Evolutionary conservation across 2,329 filamentous ascomycete species (phyloP), one percentile per base, ranked within the genome.

Genomic region (Penicillium sp.): DNA sequence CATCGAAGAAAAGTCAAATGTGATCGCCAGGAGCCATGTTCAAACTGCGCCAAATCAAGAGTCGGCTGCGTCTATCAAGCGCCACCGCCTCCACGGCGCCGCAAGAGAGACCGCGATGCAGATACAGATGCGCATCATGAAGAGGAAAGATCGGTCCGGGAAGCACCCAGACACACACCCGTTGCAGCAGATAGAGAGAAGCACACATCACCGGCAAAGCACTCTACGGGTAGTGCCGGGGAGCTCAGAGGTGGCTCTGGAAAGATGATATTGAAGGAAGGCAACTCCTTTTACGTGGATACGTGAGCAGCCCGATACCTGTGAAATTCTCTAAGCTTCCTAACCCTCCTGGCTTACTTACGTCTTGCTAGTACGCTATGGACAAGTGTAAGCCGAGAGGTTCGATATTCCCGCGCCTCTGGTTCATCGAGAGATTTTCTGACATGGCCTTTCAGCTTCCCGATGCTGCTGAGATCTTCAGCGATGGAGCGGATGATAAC

Each of bases 21-120:
- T 48, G 69, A 76, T 55, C 67, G 67, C 25, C 55, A 51, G 9
- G 56, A 61, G 1, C 72, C 72, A 0, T 77, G 74, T 46, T 68
- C 68, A 6, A 76, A 75, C 50, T 76, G 74, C 45, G 47, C 58
- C 35, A 76, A 71, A 49, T 61, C 71, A 2, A 52, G 57, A 13
- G 58, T 57, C 13, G 59, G 68, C 50, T 73, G 71, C 51, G 58
- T 63, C 25, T 73, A 63, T 39, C 56, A 57, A 4, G 48, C 62
- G 29, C 64, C 65, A 9, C 53, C 47, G 5, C 53, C 55, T 11
- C 56, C 56, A 2, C 51, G 56, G 40, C 52, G 56, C 35, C 57
- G 64, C 36, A 65, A 62, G 55, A 62, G 60, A 45, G 48, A 45
- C 24, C 45, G 39, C 29, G 51, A 47, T 39, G 34, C 24, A n/a